Conservation (phyloP, 2,329 filamentous ascomycete species). For the Cadophora sp. region DNA sequence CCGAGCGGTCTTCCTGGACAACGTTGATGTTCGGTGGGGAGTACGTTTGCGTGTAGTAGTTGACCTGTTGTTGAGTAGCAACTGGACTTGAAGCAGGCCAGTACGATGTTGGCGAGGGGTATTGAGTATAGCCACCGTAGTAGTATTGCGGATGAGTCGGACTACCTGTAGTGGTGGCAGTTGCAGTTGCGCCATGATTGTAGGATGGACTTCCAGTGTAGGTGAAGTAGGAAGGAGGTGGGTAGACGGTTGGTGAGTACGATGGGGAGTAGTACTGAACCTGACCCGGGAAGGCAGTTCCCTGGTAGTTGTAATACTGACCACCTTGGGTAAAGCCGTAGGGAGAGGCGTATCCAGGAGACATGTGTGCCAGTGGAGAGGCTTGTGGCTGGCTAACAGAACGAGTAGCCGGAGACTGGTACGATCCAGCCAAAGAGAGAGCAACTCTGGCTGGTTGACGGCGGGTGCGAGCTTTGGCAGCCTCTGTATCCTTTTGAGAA, state of each 20-base stretch:
- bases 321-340: slow-evolving; percentile 26
- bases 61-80: slow-evolving; percentile 10
- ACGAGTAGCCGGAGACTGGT: slow-evolving; percentile 31
- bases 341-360: slow-evolving; percentile 29
- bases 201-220: slow-evolving; percentile 29
- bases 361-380: slow-evolving; percentile 29
- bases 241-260: slow-evolving; percentile 18
- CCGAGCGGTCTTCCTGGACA: slow-evolving; percentile 35
- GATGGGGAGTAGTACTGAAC: slow-evolving; percentile 33
- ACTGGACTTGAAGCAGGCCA: slow-evolving; percentile 17
- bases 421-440: slow-evolving; percentile 21
- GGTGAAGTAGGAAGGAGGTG: slow-evolving; percentile 28
- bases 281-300: slow-evolving; percentile 31
- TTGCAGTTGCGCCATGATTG: slow-evolving; percentile 18
- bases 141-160: slow-evolving; percentile 27
- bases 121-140: slow-evolving; percentile 25
- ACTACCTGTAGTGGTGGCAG: slow-evolving; percentile 24
- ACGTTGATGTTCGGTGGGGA: slow-evolving; percentile 17
- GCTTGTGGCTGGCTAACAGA: slow-evolving; percentile 18
- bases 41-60: slow-evolving; percentile 23
- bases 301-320: slow-evolving; percentile 21
- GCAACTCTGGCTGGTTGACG: slow-evolving; percentile 15
- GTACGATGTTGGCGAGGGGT: slow-evolving; percentile 19
- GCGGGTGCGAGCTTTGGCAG: slow-evolving; percentile 24
- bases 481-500: slow-evolving; percentile 42